A percentile compares a stretch with the other conserved stretches of the same genome.
Conservation (phyloP, 164 flowering plant species). For the Chloranthus sessilifolius region DNA sequence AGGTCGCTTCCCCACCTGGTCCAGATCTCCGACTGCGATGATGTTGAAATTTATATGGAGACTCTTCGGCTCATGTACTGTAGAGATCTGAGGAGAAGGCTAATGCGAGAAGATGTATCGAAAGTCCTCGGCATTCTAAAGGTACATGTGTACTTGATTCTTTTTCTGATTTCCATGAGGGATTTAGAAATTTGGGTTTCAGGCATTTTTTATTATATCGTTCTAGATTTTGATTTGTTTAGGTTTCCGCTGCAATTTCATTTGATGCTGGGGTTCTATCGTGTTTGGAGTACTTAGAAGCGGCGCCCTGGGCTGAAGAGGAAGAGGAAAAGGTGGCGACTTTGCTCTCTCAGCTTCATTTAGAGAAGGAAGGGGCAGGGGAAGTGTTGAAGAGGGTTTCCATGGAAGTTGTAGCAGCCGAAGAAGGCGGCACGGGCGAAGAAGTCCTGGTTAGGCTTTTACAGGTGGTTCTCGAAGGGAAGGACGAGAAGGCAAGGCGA, state of each 20-base stretch:
- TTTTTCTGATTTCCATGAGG: not conserved
- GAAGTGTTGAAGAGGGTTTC: slow-evolving; percentile 89
- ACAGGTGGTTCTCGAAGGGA: slow-evolving; percentile 83
- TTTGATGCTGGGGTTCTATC: slow-evolving; percentile 91
- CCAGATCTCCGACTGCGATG: slow-evolving; percentile 88
- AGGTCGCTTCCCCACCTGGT: slow-evolving; percentile 38
- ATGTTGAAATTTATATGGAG: slow-evolving; percentile 73
- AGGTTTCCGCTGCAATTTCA: slow-evolving; percentile 91
- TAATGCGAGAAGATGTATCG: slow-evolving; percentile 78
- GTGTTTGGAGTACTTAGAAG: slow-evolving; percentile 93
- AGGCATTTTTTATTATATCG: not conserved
- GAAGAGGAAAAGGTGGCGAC: slow-evolving; percentile 91
- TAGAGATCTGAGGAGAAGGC: slow-evolving; percentile 69
- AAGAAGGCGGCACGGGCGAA: slow-evolving; percentile 39
- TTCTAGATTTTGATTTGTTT: not conserved
- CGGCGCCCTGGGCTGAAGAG: slow-evolving; percentile 99
- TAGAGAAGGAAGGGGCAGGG: slow-evolving; percentile 71
- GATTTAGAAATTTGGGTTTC: not conserved
- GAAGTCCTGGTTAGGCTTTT: slow-evolving; percentile 64
- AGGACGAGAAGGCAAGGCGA: slow-evolving; percentile 93
- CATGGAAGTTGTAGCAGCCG: slow-evolving; percentile 41
- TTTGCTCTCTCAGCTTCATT: slow-evolving; percentile 65
- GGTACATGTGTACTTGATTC: slow-evolving; percentile 28
- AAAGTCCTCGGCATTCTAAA: slow-evolving; percentile 80
- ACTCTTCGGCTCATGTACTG: slow-evolving; percentile 83